Conservation (phyloP, 1,284 basidiomycete genomes). For the Austroboletus novae-zelandiae region DNA sequence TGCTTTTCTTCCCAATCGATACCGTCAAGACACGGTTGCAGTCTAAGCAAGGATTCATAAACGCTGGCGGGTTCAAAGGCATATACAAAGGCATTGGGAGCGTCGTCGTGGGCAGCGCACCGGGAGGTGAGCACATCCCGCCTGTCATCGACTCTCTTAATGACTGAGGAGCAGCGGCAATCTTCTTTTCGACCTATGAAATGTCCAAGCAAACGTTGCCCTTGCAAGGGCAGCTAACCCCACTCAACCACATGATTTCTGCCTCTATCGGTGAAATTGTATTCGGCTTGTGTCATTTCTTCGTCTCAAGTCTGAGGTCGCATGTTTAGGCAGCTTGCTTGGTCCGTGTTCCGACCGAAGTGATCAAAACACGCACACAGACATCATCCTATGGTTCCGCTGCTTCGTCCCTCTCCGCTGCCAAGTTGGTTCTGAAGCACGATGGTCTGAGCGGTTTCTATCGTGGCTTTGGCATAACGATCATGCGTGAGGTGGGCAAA, state of each 20-base stretch:
- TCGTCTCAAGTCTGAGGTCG: slow-evolving; percentile 12
- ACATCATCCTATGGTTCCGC: slow-evolving; percentile 65
- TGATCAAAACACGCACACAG: slow-evolving; percentile 86
- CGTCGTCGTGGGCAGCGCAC: slow-evolving; percentile 93
- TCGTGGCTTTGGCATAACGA: slow-evolving; percentile 75
- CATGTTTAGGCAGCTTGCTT: slow-evolving; percentile 78
- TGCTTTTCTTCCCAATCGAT: slow-evolving; percentile 96
- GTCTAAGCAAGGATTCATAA: slow-evolving; percentile 81
- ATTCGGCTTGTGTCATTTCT: slow-evolving; percentile 29
- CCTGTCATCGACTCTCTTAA: not conserved
- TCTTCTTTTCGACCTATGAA: slow-evolving; percentile 96
- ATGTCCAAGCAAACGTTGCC: slow-evolving; percentile 78
- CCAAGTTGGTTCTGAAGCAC: slow-evolving; percentile 48
- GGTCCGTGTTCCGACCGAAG: slow-evolving; percentile 91
- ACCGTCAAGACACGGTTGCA: slow-evolving; percentile 96
- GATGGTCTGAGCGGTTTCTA: slow-evolving; percentile 75
- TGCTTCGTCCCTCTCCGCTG: slow-evolving; percentile 47
- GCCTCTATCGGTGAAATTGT: slow-evolving; percentile 86
- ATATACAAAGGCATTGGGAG: slow-evolving; percentile 96
- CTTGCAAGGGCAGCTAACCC: slow-evolving; percentile 52
- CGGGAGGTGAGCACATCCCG: slow-evolving; percentile 68
- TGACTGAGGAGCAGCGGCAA: slow-evolving; percentile 63
- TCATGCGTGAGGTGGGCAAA: slow-evolving; percentile 69
- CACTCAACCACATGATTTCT: slow-evolving; percentile 77
- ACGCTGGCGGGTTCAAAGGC: slow-evolving; percentile 87